Base-by-base conservation (phyloP, 306 rosid species). In the Macrotyloma uniflorum region DNA sequence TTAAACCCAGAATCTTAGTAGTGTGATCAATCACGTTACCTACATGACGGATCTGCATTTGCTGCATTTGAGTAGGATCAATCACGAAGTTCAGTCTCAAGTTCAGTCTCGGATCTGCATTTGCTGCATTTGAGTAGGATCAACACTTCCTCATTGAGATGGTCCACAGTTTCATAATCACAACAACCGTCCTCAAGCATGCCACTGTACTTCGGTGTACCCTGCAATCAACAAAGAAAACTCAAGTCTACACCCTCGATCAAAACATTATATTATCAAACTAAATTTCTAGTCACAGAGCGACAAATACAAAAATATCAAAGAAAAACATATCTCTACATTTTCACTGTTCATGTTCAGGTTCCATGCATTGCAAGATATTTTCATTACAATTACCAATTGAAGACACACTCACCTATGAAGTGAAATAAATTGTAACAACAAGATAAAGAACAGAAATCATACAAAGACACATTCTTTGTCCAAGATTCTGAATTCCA, bases 131-230 rank as follows among this genome's bases (percentile, higher is more conserved):
- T n/a, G 93, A 10, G 84, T 75, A 22, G 96, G 92, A 14, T 85
- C 79, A 90, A 79, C 65, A 88, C 86, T 75, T 87, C 89, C 68
- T 58, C 46, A 22, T 90, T 90, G 66, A 88, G 76, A 40, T 61
- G 85, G 20, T 91, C 85, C 58, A 88, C 89, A 0, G 93, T 87
- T 72, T 88, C 93, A 76, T 91, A 91, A 73, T 87, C 90, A 84
- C 93, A 88, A 79, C 93, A 88, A 59, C 93, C 88, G 62, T 91
- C 96, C 84, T 91, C 93, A 42, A 88, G 86, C 38, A 91, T 84
- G 50, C 91, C 96, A 65, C 83, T 91, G 75, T 85, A 88, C 86
- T 81, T 84, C 0, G 78, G 74, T 57, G 85, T 51, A 45, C 80
- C 86, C 90, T 87, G 87, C 80, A 80, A 19, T 67, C 33, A 3